Conservation (phyloP, 768 basidiomycete species). For the Tricholomella constricta region DNA sequence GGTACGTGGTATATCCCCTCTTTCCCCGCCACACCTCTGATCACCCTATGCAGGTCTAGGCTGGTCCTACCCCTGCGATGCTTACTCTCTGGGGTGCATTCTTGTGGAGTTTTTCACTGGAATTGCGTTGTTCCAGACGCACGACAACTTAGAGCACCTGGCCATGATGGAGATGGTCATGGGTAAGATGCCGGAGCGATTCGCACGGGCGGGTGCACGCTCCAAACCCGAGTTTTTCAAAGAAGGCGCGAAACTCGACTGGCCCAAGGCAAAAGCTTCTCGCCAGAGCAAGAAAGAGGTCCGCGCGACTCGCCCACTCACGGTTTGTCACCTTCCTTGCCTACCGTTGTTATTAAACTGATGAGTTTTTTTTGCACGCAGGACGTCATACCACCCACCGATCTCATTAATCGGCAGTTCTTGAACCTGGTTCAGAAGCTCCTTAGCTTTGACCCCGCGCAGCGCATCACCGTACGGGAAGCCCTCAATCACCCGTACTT, state of each 20-base stretch:
- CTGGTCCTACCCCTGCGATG: conserved; percentile 98
- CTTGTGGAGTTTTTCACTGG: conserved; percentile 99
- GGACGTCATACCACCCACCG: conserved; percentile 84
- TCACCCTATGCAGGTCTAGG: conserved; percentile 69
- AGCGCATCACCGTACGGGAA: conserved; percentile 85
- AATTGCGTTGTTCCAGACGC: conserved; percentile 97
- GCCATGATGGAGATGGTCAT: conserved; percentile 99
- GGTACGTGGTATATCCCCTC: conserved; percentile 51
- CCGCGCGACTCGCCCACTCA: conserved; percentile 73
- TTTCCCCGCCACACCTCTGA: neutral
- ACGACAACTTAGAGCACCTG: conserved; percentile 97
- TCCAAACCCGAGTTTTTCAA: conserved; percentile 95
- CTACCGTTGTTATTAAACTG: conserved; percentile 11
- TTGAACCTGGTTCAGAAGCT: conserved; percentile 85
- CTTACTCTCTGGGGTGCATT: conserved; percentile 98
- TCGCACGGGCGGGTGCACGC: conserved; percentile 71
- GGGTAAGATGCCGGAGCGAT: conserved; percentile 94
- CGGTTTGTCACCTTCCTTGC: conserved; percentile 50
- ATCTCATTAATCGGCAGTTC: conserved; percentile 77
- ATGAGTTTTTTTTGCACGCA: conserved; percentile 27
- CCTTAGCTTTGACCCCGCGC: conserved; percentile 86
- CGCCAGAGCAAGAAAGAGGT: conserved; percentile 95
- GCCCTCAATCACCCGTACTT: conserved; percentile 91
- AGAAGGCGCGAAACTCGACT: conserved; percentile 81
- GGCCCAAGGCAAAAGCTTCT: conserved; percentile 86